phyloP scores from a whole-genome alignment of 306 rosid genomes.

The Styphnolobium japonicum region DNA sequence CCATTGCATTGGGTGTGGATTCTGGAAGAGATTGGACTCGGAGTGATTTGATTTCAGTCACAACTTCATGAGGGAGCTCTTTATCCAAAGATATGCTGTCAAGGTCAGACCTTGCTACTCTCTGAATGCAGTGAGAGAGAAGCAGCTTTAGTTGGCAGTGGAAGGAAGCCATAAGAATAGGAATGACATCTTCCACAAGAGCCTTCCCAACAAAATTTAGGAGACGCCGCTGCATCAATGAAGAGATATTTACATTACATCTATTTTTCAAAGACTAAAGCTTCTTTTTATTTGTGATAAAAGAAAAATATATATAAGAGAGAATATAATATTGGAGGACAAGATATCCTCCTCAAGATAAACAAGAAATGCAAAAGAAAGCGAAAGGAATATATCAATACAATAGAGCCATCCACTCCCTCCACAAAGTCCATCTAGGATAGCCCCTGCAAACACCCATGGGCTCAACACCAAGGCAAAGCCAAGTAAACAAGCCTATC shows the following conservation, averaged over 20 bases:
- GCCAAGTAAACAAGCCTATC: not conserved
- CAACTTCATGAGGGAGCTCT: slow-evolving; percentile 68
- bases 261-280: not conserved
- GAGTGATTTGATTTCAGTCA: slow-evolving; percentile 44
- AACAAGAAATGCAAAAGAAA: not conserved
- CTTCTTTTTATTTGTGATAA: not conserved
- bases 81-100: slow-evolving; percentile 60
- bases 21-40: slow-evolving; percentile 36
- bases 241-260: slow-evolving; percentile 28
- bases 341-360: not conserved
- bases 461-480: not conserved
- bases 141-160: slow-evolving; percentile 67
- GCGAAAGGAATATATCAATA: not conserved
- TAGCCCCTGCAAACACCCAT: not conserved
- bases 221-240: slow-evolving; percentile 69
- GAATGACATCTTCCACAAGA: slow-evolving; percentile 76
- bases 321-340: not conserved
- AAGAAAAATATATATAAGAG: not conserved
- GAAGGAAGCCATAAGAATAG: slow-evolving; percentile 66
- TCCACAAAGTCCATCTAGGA: not conserved
- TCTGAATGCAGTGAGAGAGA: slow-evolving; percentile 53
- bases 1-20: slow-evolving; percentile 34
- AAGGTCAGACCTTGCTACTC: slow-evolving; percentile 69
- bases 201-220: slow-evolving; percentile 81
- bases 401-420: not conserved